Conservation (phyloP, 306 rosid genomes). For the Quercus variabilis region DNA sequence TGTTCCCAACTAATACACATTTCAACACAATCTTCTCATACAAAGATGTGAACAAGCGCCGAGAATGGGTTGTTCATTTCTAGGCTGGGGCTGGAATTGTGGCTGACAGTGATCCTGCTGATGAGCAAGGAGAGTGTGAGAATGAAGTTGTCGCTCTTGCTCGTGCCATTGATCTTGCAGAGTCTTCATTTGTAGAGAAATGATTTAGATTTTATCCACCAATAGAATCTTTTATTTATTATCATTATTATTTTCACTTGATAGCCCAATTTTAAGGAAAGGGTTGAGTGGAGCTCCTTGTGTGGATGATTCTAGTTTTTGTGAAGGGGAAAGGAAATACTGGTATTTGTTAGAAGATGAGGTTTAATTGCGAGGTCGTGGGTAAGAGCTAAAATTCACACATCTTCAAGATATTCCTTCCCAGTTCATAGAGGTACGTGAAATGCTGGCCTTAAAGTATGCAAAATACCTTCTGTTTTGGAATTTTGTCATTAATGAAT, state of each 20-base stretch:
- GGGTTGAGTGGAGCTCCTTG: neutral
- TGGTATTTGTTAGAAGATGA: too few species aligned
- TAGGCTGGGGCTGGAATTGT: slow-evolving; percentile 88
- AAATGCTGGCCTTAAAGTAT: too few species aligned
- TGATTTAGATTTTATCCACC: slow-evolving; percentile 3
- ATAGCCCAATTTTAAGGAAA: neutral
- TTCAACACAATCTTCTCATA: slow-evolving; percentile 70
- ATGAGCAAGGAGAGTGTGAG: slow-evolving; percentile 69
- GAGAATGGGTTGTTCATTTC: slow-evolving; percentile 62
- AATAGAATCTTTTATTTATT: neutral
- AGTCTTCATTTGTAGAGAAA: slow-evolving; percentile 70
- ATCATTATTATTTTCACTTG: neutral
- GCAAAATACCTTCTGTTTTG: too few species aligned
- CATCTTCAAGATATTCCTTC: too few species aligned
- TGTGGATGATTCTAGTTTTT: too few species aligned
- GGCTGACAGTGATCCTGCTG: slow-evolving; percentile 75
- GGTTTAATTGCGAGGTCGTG: too few species aligned
- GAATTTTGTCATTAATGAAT: too few species aligned
- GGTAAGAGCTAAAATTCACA: too few species aligned
- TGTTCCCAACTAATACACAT: slow-evolving; percentile 52
- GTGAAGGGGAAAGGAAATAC: too few species aligned
- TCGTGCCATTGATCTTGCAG: slow-evolving; percentile 88
- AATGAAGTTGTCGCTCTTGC: slow-evolving; percentile 93
- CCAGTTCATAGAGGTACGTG: too few species aligned
- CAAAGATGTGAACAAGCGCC: slow-evolving; percentile 42